Conservation (phyloP, 2,329 filamentous ascomycete genomes). For the Claviceps arundinis region DNA sequence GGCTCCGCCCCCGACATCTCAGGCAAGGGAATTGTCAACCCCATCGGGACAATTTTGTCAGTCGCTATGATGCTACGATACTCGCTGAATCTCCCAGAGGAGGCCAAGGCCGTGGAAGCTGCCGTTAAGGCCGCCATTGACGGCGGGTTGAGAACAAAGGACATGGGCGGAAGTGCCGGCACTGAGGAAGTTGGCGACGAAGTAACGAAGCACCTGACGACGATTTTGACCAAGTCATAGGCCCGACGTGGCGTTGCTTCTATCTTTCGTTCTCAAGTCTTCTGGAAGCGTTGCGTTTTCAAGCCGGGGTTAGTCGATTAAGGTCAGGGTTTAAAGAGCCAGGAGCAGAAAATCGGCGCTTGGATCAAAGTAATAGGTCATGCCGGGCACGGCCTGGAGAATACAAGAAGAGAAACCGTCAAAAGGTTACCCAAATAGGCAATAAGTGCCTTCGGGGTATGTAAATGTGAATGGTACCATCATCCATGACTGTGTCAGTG, state of each 20-base stretch:
- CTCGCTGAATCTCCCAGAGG: conserved; percentile 65
- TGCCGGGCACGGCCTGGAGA: not conserved
- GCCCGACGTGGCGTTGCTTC: not conserved
- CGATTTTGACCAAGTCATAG: conserved; percentile 26
- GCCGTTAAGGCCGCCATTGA: conserved; percentile 74
- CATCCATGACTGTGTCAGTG: not conserved
- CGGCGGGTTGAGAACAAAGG: conserved; percentile 62
- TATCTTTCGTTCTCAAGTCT: not conserved
- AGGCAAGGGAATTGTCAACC: conserved; percentile 50
- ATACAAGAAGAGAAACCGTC: not conserved
- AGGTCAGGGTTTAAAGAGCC: not conserved
- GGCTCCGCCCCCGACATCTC: conserved; percentile 56
- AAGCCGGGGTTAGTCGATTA: not conserved
- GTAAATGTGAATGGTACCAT: not conserved
- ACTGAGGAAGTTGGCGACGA: conserved; percentile 69
- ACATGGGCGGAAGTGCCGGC: conserved; percentile 65
- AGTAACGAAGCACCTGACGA: conserved; percentile 56
- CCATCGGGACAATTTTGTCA: conserved; percentile 80
- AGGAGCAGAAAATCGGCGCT: not conserved
- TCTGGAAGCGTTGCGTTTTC: not conserved
- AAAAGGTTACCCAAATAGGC: not conserved
- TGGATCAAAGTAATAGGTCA: not conserved
- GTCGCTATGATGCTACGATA: conserved; percentile 95
- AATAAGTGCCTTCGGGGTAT: not conserved
- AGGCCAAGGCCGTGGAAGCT: conserved; percentile 67